Conservation (phyloP, 129 eudicot species). For the Logfia minima region DNA sequence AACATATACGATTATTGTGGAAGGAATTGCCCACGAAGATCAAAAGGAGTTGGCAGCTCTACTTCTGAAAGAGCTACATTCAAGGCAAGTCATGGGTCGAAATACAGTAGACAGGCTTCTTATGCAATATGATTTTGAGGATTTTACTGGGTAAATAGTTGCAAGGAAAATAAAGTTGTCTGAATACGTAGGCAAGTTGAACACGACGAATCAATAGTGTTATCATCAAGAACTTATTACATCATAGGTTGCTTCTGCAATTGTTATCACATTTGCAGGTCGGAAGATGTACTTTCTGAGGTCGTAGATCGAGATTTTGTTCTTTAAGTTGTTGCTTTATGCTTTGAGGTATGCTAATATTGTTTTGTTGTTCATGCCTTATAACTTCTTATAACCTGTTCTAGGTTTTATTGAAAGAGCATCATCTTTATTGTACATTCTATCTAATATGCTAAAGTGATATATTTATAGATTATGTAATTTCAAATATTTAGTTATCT, state of each 20-base stretch:
- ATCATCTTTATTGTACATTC: slow-evolving; percentile 35
- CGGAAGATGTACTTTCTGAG: slow-evolving; percentile 24
- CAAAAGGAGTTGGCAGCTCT: slow-evolving; percentile 63
- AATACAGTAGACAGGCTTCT: slow-evolving; percentile 66
- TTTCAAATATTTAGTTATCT: not conserved
- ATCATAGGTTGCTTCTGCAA: slow-evolving; percentile 3
- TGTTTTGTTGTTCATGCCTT: slow-evolving; percentile 28
- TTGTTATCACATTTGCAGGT: slow-evolving; percentile 21
- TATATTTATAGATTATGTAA: slow-evolving; percentile 9
- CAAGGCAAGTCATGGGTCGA: slow-evolving; percentile 48
- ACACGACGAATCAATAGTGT: slow-evolving; percentile 13
- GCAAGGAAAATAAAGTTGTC: slow-evolving; percentile 6
- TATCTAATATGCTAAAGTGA: slow-evolving; percentile 30
- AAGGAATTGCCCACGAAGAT: slow-evolving; percentile 68
- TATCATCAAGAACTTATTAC: slow-evolving; percentile 4
- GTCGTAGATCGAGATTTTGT: slow-evolving; percentile 22
- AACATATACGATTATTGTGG: slow-evolving; percentile 75
- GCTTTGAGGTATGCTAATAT: slow-evolving; percentile 32
- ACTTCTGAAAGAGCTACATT: slow-evolving; percentile 58
- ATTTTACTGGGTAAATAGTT: slow-evolving; percentile 30
- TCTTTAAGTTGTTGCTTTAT: slow-evolving; percentile 27
- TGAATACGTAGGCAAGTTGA: slow-evolving; percentile 4
- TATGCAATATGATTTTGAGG: slow-evolving; percentile 76
- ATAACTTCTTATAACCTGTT: slow-evolving; percentile 20
- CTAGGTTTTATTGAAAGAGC: slow-evolving; percentile 23